phyloP scores from a whole-genome alignment of 2,329 filamentous ascomycete species.

The Talaromyces sp. region DNA sequence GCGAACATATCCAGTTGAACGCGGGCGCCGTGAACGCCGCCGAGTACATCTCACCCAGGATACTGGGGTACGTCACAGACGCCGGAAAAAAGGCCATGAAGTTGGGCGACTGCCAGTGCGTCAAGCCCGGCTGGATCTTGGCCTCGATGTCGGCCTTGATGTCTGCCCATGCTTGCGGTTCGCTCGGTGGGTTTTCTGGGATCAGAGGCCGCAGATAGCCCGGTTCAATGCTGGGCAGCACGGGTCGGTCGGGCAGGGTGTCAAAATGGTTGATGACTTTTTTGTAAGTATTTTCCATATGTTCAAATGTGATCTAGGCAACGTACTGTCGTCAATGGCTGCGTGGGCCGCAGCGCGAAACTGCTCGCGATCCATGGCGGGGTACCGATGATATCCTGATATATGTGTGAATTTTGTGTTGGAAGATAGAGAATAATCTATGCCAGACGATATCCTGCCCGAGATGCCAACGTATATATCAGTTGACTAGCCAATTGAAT shows the following conservation, averaged over 20 bases:
- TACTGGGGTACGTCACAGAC: constrained; percentile 70
- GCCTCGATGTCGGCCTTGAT: constrained; percentile 79
- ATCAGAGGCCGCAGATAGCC: constrained; percentile 81
- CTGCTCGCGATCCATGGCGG: constrained; percentile 67
- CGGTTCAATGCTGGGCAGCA: constrained; percentile 71
- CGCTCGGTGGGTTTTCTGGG: constrained; percentile 59
- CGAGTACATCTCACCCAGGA: constrained; percentile 88
- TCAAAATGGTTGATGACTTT: constrained; percentile 80
- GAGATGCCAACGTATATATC: neutral
- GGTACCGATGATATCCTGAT: neutral
- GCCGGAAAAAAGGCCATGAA: constrained; percentile 97
- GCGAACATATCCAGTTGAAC: constrained; percentile 96
- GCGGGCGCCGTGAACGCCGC: constrained; percentile 82
- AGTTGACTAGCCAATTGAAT: neutral
- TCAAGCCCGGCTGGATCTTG: constrained; percentile 86
- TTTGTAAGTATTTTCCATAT: neutral
- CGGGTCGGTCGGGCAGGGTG: constrained; percentile 61
- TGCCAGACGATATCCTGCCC: neutral
- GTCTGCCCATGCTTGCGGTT: constrained; percentile 65
- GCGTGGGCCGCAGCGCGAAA: constrained; percentile 72
- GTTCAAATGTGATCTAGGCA: neutral
- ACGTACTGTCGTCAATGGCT: constrained; percentile 75
- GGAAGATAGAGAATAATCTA: neutral
- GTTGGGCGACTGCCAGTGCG: constrained; percentile 89
- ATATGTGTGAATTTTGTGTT: neutral